phyloP scores from a whole-genome alignment of 352 stramenopile species.

The Globisporangium acanthophoron region DNA sequence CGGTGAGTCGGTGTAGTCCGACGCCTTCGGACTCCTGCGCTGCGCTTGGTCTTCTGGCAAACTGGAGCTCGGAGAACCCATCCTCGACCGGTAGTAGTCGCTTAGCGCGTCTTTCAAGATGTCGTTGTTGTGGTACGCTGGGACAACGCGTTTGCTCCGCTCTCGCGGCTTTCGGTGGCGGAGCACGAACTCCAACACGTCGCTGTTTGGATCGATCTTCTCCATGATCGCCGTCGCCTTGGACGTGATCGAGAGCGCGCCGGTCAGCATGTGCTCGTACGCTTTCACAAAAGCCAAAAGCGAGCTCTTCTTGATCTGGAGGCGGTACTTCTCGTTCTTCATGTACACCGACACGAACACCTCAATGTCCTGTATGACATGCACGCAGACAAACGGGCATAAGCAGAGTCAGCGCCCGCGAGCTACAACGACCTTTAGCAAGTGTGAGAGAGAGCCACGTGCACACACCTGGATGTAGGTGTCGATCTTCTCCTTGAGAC shows the following conservation, averaged over 20 bases:
- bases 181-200: constrained; percentile 65
- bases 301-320: constrained; percentile 79
- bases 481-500: constrained; percentile 38
- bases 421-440: background rate
- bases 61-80: constrained; percentile 9
- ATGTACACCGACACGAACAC: constrained; percentile 71
- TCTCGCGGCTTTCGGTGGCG: constrained; percentile 40
- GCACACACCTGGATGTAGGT: constrained; percentile 50
- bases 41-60: constrained; percentile 9
- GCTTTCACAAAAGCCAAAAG: constrained; percentile 65
- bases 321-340: constrained; percentile 84
- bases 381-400: background rate
- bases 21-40: constrained; percentile 7
- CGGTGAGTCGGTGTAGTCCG: constrained; percentile 3
- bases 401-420: background rate
- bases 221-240: constrained; percentile 38
- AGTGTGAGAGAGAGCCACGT: background rate
- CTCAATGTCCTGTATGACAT: constrained; percentile 50
- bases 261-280: constrained; percentile 51
- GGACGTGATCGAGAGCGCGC: constrained; percentile 27
- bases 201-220: constrained; percentile 42
- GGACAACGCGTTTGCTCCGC: constrained; percentile 37
- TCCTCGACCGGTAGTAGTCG: constrained; percentile 31
- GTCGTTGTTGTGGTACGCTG: constrained; percentile 40
- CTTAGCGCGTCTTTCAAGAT: constrained; percentile 48